These are phyloP conservation scores for Clitopilus passeckerianus DNA, from an alignment of 768 basidiomycete genomes.

Conservation along the genomic window DNA sequence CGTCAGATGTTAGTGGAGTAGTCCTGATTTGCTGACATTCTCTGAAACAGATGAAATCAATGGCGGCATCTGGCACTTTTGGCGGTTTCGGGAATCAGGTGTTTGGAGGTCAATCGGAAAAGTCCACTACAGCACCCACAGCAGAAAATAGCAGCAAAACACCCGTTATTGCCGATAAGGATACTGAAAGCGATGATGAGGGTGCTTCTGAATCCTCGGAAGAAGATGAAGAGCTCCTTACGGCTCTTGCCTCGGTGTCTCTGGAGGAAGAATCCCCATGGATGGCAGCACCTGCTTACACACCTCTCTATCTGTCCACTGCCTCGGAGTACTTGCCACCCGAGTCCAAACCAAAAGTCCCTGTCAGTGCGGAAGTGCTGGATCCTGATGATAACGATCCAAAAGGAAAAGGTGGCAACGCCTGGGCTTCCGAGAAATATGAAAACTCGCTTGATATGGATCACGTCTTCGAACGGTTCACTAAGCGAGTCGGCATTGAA, in stretches of 20 bases:
- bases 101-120: constrained; percentile 38
- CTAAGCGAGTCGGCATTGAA: constrained; percentile 61
- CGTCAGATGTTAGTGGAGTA: not conserved
- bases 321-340: constrained; percentile 66
- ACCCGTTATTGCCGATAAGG: constrained; percentile 18
- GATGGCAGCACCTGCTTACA: constrained; percentile 59
- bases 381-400: constrained; percentile 23
- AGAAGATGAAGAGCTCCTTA: constrained; percentile 46
- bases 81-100: constrained; percentile 59
- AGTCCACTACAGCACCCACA: constrained; percentile 9
- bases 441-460: constrained; percentile 80
- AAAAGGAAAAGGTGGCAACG: constrained; percentile 39
- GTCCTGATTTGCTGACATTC: constrained; percentile 11
- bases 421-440: constrained; percentile 70
- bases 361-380: constrained; percentile 35
- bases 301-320: constrained; percentile 72
- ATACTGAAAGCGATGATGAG: constrained; percentile 22
- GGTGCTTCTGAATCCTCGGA: constrained; percentile 31
- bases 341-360: constrained; percentile 41
- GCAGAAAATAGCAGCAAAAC: not conserved
- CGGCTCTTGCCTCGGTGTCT: constrained; percentile 51
- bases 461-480: constrained; percentile 83
- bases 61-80: constrained; percentile 29
- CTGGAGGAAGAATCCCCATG: constrained; percentile 57
- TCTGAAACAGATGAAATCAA: constrained; percentile 16